These are phyloP conservation scores for Kurtzmaniella natalensis DNA, from an alignment of 1,139 yeast genomes.

Conservation along the genomic window DNA sequence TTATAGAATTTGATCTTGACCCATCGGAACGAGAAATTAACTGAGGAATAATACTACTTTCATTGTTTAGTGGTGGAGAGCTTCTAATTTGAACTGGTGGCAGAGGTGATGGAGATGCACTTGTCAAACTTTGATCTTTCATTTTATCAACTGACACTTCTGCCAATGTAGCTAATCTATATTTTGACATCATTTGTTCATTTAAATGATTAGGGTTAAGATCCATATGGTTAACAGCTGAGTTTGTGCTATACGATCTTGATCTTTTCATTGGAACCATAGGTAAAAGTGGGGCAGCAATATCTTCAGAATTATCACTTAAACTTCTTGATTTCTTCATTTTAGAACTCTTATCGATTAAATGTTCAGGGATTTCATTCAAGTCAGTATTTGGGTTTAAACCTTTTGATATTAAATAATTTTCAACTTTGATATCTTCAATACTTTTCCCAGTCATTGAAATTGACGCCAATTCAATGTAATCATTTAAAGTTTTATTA, in stretches of 20 bases:
- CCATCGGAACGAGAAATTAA: no score
- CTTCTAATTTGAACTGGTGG: no score
- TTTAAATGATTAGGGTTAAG: neutral
- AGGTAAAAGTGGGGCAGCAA: neutral
- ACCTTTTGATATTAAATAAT: slow-evolving; percentile 46
- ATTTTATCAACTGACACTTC: slow-evolving; percentile 29
- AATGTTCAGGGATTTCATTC: neutral
- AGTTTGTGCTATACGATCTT: slow-evolving; percentile 5
- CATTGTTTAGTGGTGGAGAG: no score
- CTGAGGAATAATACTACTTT: no score
- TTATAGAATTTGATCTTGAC: slow-evolving; percentile 6
- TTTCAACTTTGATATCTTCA: slow-evolving; percentile 44
- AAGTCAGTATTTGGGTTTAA: slow-evolving; percentile 34
- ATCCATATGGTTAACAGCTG: no score
- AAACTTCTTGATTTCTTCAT: slow-evolving; percentile 2
- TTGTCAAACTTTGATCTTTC: slow-evolving; percentile 16
- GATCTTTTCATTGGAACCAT: slow-evolving; percentile 2
- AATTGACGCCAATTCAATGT: slow-evolving; percentile 49
- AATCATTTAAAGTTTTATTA: slow-evolving; percentile 26
- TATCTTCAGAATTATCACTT: slow-evolving; percentile 3
- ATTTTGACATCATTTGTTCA: neutral
- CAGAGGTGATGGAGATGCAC: slow-evolving; percentile 1
- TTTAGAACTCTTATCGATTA: neutral
- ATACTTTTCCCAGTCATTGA: slow-evolving; percentile 52
- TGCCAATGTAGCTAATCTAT: slow-evolving; percentile 22